A percentile compares a stretch with the other conserved stretches of the same genome.
These are phyloP conservation scores for Reticulascus tulasneorum DNA, from an alignment of 2,329 filamentous ascomycete species.

Conservation along the genomic window DNA sequence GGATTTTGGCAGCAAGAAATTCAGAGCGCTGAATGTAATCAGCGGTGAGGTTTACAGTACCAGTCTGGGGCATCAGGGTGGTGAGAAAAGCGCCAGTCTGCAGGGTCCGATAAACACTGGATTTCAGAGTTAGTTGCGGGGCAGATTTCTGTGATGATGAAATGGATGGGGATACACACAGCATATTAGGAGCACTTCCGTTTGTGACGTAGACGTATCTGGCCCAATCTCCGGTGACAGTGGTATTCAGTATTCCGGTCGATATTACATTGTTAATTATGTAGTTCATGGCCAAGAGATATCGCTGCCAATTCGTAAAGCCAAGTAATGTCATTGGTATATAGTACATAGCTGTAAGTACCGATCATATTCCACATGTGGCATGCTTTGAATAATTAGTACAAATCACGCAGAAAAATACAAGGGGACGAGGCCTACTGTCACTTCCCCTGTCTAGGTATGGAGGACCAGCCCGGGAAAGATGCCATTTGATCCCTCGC, in stretches of 20 bases:
- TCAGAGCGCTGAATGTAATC: conserved; percentile 36
- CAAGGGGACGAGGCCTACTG: too few relatives aligned
- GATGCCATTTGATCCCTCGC: conserved; percentile 37
- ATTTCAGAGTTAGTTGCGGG: too few relatives aligned
- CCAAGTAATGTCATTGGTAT: conserved; percentile 23
- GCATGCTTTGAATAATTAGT: conserved; percentile 18
- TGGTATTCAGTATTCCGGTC: conserved; percentile 38
- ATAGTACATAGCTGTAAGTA: conserved; percentile 52
- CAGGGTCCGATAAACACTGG: conserved; percentile 52
- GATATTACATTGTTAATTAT: conserved; percentile 20
- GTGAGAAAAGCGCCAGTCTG: conserved; percentile 49
- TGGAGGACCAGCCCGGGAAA: conserved; percentile 46
- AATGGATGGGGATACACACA: too few relatives aligned
- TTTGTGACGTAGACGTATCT: conserved; percentile 43
- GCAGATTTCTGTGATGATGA: too few relatives aligned
- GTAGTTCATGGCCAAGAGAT: conserved; percentile 23
- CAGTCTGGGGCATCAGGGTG: conserved; percentile 27
- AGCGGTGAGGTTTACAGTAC: conserved; percentile 27
- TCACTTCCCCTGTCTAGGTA: conserved; percentile 29
- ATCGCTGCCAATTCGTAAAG: conserved; percentile 25
- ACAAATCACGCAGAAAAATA: too few relatives aligned
- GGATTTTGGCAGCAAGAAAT: conserved; percentile 39
- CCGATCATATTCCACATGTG: conserved; percentile 45
- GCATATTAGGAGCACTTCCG: conserved; percentile 41
- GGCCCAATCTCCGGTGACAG: conserved; percentile 47